Evolutionary conservation across 2,329 filamentous ascomycete genomes (phyloP), one percentile per base, ranked within the genome.

Genomic region (Calycina herbarum): DNA sequence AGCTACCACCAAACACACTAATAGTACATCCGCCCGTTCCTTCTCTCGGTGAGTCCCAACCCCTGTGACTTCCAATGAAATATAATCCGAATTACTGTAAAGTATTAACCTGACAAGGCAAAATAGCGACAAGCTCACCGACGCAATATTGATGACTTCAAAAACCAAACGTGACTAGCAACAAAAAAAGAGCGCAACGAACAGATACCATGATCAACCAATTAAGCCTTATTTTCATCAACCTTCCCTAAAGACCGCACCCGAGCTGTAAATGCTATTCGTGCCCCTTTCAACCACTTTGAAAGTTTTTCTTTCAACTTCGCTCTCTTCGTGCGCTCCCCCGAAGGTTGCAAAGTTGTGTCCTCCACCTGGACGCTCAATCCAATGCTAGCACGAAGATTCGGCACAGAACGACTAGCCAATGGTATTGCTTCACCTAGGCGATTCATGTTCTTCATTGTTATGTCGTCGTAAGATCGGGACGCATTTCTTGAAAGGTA

Each of bases 401-500:
- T 68, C 1, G 69, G 66, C 1, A 67, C 68, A 7, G 73, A 73
- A 35, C 65, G 65, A 24, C 64, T 48, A 56, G 65, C 68, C 13
- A 51, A 20, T 29, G 68, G 68, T 17, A 57, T 65, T 59, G 63
- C 48, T 17, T 57, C 59, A 29, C 68, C 51, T 6, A 27, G 54
- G 31, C 42, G 38, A 60, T 64, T 66, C 45, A 67, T 65, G 35
- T 71, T 64, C 59, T 66, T 72, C 67, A 71, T 72, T 20, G 68
- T 70, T 33, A 74, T 67, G 62, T 75, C 72, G 65, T 76, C 73
- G 59, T 70, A 69, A 15, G 73, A 75, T 48, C 72, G 71, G 8
- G 73, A 62, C 48, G 66, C 73, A 63, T 60, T 65, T 57, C 67
- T 69, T 40, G 67, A 63, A 15, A 64, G 62, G 38, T 75, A 75